Conservation (phyloP, 176 grass and related monocot genomes). For the Phoenix roebelenii region DNA sequence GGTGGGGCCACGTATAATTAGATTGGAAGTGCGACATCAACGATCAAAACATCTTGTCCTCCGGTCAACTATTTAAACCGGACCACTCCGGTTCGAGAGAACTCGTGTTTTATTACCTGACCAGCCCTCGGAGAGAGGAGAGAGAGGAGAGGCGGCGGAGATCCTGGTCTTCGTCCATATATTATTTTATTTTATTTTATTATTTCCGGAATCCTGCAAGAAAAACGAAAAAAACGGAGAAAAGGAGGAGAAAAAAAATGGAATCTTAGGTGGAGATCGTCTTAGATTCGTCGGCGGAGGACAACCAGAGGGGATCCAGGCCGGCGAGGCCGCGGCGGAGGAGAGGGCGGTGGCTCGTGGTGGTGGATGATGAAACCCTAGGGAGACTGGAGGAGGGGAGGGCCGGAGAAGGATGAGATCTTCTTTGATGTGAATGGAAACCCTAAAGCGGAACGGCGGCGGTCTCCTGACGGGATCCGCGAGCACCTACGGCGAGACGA, state of each 20-base stretch:
- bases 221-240: conserved; percentile 13
- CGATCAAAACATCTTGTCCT: too few species aligned
- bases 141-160: conserved; percentile 2
- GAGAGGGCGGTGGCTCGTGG: conserved; percentile 7
- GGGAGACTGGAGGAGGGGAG: background rate
- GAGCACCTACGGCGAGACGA: background rate
- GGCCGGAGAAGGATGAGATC: conserved; percentile 2
- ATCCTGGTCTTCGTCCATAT: conserved; percentile 8
- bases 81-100: too few species aligned
- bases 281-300: background rate
- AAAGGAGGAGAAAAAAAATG: conserved; percentile 14
- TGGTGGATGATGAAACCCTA: background rate
- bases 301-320: background rate
- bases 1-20: too few species aligned
- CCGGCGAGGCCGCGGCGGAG: background rate
- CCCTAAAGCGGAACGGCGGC: background rate
- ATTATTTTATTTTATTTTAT: conserved; percentile 3
- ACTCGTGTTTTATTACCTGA: too few species aligned
- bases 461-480: conserved; percentile 4
- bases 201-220: conserved; percentile 6
- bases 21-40: too few species aligned
- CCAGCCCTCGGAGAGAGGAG: background rate
- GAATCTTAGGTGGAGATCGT: background rate
- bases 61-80: too few species aligned
- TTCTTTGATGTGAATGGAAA: conserved; percentile 3